phyloP scores from a whole-genome alignment of 2,329 filamentous ascomycete genomes.

The Fusarium algeriense region DNA sequence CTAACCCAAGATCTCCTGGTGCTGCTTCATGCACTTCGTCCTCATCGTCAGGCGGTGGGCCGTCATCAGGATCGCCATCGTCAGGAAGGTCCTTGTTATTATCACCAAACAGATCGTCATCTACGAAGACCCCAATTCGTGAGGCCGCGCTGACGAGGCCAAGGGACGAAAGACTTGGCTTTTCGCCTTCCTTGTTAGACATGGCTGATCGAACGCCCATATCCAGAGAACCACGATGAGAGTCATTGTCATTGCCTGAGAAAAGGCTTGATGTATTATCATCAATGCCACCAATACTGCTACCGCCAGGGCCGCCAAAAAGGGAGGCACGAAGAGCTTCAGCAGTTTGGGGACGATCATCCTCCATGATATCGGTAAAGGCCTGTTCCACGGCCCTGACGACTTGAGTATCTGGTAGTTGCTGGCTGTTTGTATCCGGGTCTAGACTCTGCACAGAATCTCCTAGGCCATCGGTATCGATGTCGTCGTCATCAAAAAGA shows the following conservation, averaged over 20 bases:
- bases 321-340: constrained; percentile 75
- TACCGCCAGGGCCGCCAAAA: constrained; percentile 59
- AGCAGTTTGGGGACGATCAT: constrained; percentile 73
- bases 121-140: constrained; percentile 90
- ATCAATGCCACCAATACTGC: constrained; percentile 43
- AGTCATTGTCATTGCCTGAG: constrained; percentile 68
- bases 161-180: constrained; percentile 89
- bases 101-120: constrained; percentile 93
- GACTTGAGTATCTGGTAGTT: constrained; percentile 78
- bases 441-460: constrained; percentile 85
- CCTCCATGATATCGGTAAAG: constrained; percentile 90
- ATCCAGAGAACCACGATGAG: constrained; percentile 73
- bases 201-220: constrained; percentile 49
- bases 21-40: constrained; percentile 95
- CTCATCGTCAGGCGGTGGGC: constrained; percentile 69
- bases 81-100: constrained; percentile 89
- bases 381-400: constrained; percentile 95
- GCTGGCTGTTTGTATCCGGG: constrained; percentile 68
- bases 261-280: constrained; percentile 62
- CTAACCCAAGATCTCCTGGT: constrained; percentile 91
- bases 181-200: constrained; percentile 65
- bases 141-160: constrained; percentile 90
- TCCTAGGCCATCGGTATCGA: constrained; percentile 75
- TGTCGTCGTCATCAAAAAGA: constrained; percentile 86
- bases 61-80: constrained; percentile 76